phyloP scores from a whole-genome alignment of 768 basidiomycete genomes.

The Hypholoma sublateritium region DNA sequence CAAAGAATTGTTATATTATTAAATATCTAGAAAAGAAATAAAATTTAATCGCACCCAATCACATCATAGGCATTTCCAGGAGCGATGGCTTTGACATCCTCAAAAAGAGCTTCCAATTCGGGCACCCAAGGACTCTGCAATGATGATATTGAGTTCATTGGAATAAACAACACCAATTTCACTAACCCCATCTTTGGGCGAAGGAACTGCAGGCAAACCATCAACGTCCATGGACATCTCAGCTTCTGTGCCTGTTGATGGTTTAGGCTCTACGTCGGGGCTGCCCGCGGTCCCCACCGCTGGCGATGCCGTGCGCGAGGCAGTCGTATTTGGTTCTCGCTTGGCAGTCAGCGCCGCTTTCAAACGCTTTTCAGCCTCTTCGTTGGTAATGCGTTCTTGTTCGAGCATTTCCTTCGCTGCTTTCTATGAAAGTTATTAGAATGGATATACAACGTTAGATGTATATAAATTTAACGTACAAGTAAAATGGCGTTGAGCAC shows the following conservation, averaged over 20 bases:
- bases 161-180: background rate
- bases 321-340: slow-evolving; percentile 57
- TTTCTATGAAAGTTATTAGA: slow-evolving; percentile 35
- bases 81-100: slow-evolving; percentile 71
- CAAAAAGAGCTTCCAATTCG: slow-evolving; percentile 69
- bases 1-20: too few relatives aligned
- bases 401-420: slow-evolving; percentile 66
- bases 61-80: slow-evolving; percentile 63
- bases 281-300: slow-evolving; percentile 30
- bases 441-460: background rate
- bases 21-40: too few relatives aligned
- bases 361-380: slow-evolving; percentile 78
- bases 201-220: slow-evolving; percentile 22
- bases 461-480: slow-evolving; percentile 28
- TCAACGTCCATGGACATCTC: slow-evolving; percentile 59
- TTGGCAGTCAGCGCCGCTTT: slow-evolving; percentile 81
- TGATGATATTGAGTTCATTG: background rate
- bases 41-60: slow-evolving; percentile 54
- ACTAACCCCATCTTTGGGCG: slow-evolving; percentile 39
- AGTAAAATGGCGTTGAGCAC: slow-evolving; percentile 64
- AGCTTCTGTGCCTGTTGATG: slow-evolving; percentile 30
- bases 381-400: slow-evolving; percentile 65
- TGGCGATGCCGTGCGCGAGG: slow-evolving; percentile 68
- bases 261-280: slow-evolving; percentile 30
- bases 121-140: slow-evolving; percentile 79